Conservation (phyloP, 441 rosid genomes). For the Adansonia grandidieri region DNA sequence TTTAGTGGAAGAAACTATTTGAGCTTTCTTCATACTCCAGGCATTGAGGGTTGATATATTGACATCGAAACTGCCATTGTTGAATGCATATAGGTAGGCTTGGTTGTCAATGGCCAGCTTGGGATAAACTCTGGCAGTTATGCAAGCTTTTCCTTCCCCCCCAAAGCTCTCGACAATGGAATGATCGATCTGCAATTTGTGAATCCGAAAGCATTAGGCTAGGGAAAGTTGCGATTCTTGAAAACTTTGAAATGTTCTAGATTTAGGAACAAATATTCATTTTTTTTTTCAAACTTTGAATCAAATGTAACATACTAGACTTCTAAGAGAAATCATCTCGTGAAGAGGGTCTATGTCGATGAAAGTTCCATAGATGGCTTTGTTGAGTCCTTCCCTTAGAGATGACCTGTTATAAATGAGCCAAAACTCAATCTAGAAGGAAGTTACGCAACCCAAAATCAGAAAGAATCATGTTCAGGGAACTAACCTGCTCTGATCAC, state of each 20-base stretch:
- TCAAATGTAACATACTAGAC: background rate
- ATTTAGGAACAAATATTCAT: background rate
- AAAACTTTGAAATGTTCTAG: background rate
- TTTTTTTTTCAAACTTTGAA: background rate
- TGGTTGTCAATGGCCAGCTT: slow-evolving; percentile 33
- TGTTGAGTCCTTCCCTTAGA: slow-evolving; percentile 40
- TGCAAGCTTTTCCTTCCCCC: slow-evolving; percentile 44
- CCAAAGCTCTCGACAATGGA: slow-evolving; percentile 50
- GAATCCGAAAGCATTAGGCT: background rate
- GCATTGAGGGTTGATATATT: slow-evolving; percentile 31
- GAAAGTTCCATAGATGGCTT: slow-evolving; percentile 49
- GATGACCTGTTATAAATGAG: slow-evolving; percentile 47
- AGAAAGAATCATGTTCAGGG: background rate
- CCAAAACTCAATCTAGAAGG: too few species aligned
- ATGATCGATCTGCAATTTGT: slow-evolving; percentile 11
- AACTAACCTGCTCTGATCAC: slow-evolving; percentile 52
- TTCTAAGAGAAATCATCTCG: slow-evolving; percentile 39
- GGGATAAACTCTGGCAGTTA: slow-evolving; percentile 51
- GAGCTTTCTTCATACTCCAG: slow-evolving; percentile 50
- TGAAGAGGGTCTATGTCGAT: slow-evolving; percentile 42
- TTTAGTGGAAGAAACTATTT: slow-evolving; percentile 14
- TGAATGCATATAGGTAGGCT: slow-evolving; percentile 43
- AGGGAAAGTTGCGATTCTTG: background rate
- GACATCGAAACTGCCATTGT: slow-evolving; percentile 37
- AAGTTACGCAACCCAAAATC: background rate